Conservation (phyloP, 2,329 filamentous ascomycete species). For the Aspergillus carbonarius region DNA sequence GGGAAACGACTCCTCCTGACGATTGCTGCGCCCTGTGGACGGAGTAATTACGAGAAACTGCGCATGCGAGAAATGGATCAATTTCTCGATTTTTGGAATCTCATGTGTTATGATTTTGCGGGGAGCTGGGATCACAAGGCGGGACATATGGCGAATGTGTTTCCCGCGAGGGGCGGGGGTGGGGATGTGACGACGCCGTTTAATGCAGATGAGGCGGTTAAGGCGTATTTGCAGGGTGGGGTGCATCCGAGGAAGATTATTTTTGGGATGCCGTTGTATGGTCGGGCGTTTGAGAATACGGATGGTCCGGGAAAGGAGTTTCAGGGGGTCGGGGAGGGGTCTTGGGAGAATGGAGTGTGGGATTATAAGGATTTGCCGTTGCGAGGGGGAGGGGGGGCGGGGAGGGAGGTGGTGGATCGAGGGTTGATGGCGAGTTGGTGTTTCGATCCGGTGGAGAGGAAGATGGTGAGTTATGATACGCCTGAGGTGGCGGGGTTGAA, state of each 20-base stretch:
- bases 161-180: constrained; percentile 54
- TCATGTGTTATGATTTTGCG: constrained; percentile 83
- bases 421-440: constrained; percentile 68
- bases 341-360: constrained; percentile 81
- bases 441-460: constrained; percentile 60
- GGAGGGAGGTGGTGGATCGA: constrained; percentile 53
- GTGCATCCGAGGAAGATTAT: constrained; percentile 73
- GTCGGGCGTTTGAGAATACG: constrained; percentile 78
- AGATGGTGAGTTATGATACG: constrained; percentile 76
- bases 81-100: constrained; percentile 54
- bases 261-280: constrained; percentile 88
- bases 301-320: constrained; percentile 69
- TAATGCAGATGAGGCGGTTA: constrained; percentile 68
- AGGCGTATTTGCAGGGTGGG: constrained; percentile 65
- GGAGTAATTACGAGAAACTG: constrained; percentile 20
- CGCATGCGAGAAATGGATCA: constrained; percentile 47
- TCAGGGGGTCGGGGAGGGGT: constrained; percentile 64
- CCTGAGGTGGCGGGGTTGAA: constrained; percentile 66
- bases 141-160: constrained; percentile 81
- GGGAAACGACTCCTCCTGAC: constrained; percentile 46
- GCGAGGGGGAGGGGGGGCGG: background rate
- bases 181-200: constrained; percentile 64
- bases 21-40: constrained; percentile 38
- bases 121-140: constrained; percentile 73
- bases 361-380: constrained; percentile 69